phyloP scores from a whole-genome alignment of 2,329 filamentous ascomycete genomes.

The Ceratocystis ficicola region DNA sequence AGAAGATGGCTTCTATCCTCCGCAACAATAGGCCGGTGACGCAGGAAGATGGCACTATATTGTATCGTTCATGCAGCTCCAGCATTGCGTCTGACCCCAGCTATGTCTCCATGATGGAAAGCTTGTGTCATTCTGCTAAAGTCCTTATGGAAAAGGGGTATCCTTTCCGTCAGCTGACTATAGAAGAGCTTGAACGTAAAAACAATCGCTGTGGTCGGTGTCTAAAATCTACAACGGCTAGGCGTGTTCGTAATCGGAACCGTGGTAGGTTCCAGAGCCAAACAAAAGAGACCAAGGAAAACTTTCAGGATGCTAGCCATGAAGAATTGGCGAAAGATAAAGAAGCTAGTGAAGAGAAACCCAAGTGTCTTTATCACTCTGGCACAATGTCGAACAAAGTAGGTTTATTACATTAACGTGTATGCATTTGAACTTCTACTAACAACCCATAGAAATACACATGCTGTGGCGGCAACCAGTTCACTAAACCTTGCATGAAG shows the following conservation, averaged over 20 bases:
- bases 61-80: not conserved
- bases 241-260: not conserved
- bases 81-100: not conserved
- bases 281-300: not conserved
- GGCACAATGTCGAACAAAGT: conserved; percentile 28
- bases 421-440: conserved; percentile 4
- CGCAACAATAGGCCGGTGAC: not conserved
- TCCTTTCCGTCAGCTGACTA: conserved; percentile 25
- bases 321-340: not conserved
- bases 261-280: conserved; percentile 14
- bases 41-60: not conserved
- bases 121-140: conserved; percentile 1
- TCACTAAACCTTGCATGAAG: conserved; percentile 26
- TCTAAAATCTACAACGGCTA: conserved; percentile 21
- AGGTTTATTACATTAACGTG: conserved; percentile 12
- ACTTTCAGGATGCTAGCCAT: not conserved
- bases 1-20: not conserved
- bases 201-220: conserved; percentile 27
- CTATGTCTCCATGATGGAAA: conserved; percentile 5
- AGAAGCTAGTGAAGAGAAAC: conserved; percentile 11
- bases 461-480: conserved; percentile 27
- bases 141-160: conserved; percentile 24
- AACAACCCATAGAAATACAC: conserved; percentile 27
- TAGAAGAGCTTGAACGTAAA: conserved; percentile 28
- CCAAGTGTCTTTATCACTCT: conserved; percentile 24